These are phyloP conservation scores for Scutellaria barbata DNA, from an alignment of 257 asterid genomes.

Conservation along the genomic window DNA sequence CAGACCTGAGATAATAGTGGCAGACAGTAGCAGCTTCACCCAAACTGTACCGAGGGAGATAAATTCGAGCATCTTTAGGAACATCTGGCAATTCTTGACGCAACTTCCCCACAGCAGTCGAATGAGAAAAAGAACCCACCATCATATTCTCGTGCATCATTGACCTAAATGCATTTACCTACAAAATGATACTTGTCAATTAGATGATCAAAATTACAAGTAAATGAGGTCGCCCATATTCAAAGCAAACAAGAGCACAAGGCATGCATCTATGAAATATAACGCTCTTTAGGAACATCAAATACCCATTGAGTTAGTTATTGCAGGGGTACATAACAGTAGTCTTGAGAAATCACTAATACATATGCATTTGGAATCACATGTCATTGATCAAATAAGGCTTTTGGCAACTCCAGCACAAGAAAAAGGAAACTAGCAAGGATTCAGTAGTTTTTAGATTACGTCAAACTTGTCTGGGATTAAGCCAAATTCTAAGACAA, in stretches of 20 bases:
- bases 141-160: slow-evolving; percentile 90
- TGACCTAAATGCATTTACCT: slow-evolving; percentile 94
- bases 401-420: slow-evolving; percentile 1
- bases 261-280: slow-evolving; percentile 6
- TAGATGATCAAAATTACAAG: background rate
- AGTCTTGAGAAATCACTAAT: slow-evolving; percentile 4
- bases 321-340: background rate
- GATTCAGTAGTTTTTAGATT: background rate
- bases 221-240: slow-evolving; percentile 5
- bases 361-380: background rate
- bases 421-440: slow-evolving; percentile 12
- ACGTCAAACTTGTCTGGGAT: background rate
- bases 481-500: slow-evolving; percentile 21
- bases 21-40: slow-evolving; percentile 87
- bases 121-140: slow-evolving; percentile 95
- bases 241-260: background rate
- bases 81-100: slow-evolving; percentile 90
- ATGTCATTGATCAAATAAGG: background rate
- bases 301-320: background rate
- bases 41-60: slow-evolving; percentile 78
- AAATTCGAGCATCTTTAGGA: slow-evolving; percentile 73
- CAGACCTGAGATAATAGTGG: slow-evolving; percentile 92
- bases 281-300: slow-evolving; percentile 13
- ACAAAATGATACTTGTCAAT: slow-evolving; percentile 37
- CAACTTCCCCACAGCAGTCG: slow-evolving; percentile 95